Base-by-base conservation (phyloP, 805 yeast genomes). In the Saccharomycopsis vini region DNA sequence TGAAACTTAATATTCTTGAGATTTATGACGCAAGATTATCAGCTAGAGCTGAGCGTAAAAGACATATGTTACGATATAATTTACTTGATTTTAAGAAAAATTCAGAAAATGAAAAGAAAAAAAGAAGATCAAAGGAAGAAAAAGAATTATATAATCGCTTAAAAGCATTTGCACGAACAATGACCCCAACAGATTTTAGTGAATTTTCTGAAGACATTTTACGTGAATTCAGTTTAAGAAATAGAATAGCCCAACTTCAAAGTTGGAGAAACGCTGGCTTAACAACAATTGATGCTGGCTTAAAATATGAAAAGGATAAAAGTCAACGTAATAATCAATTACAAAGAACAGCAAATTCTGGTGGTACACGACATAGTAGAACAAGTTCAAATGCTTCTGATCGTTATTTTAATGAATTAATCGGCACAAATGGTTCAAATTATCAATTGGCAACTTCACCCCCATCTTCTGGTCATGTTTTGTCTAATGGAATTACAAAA, bases 221-320 rank as follows among this genome's bases (percentile, higher is more conserved):
- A 36, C 76, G 77, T 10, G 98, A 92, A 62, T 71, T 86, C 41
- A 79, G 77, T 53, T 78, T 85, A 52, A 71, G 97, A 45, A 72
- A 79, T 30, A 74, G 94, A 50, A 88, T 92, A 39, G 83, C 81
- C 42, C 96, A 88, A 62, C 66, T 94, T 24, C 98, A 92, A 62
- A 90, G 82, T 57, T 94, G 95, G 87, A 74, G 99, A 50, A 73
- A 79, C 39, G 81, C 86, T 59, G 99, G 99, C 4, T 74, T 92
- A 40, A 82, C 88, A 3, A 77, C 86, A 0, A 54, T 86, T 35
- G 96, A 89, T 49, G 81, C 75, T 40, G 98, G 97, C 3, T 62
- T 69, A 28, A 83, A 79, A 59, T 92, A 77, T 59, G 98, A 92
- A 58, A 83, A 86, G 59, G 98, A 94, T 59, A 86, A 86, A 59